Conservation (phyloP, 2,329 filamentous ascomycete genomes). For the Pseudocercospora pini-densiflorae region DNA sequence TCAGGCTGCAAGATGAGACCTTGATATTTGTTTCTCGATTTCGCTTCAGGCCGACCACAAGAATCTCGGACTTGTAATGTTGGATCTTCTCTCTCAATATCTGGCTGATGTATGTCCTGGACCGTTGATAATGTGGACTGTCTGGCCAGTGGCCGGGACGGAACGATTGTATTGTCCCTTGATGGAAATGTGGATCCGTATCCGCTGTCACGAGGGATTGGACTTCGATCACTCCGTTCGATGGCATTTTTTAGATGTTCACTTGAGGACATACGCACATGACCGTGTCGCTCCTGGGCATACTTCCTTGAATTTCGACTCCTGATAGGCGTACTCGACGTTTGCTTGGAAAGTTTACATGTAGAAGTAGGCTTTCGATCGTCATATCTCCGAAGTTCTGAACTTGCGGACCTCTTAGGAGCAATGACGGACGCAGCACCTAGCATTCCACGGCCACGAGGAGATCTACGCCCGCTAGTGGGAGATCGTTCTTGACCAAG, state of each 20-base stretch:
- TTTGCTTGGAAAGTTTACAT: not conserved
- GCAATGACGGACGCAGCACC: not conserved
- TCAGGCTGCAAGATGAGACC: constrained; percentile 33
- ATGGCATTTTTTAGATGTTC: not conserved
- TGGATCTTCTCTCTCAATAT: not conserved
- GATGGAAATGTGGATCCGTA: not conserved
- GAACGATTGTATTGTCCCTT: not conserved
- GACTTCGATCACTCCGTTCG: not conserved
- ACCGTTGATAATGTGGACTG: not conserved
- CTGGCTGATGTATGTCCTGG: not conserved
- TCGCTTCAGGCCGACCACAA: not conserved
- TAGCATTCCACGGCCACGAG: not conserved
- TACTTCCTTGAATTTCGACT: not conserved
- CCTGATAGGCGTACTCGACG: not conserved
- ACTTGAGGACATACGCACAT: not conserved
- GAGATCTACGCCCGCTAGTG: not conserved
- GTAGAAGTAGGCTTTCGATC: not conserved
- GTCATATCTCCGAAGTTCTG: not conserved
- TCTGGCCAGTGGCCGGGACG: not conserved
- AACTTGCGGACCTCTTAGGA: not conserved
- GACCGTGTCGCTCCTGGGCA: not conserved
- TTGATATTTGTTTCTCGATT: constrained; percentile 4
- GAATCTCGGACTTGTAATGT: not conserved
- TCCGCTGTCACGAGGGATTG: not conserved
- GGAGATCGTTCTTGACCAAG: not conserved